Percentiles rank a stretch among this genome's conserved stretches.
These are phyloP conservation scores for Stenocarpella maydis DNA, from an alignment of 2,329 filamentous ascomycete genomes.

Conservation along the genomic window DNA sequence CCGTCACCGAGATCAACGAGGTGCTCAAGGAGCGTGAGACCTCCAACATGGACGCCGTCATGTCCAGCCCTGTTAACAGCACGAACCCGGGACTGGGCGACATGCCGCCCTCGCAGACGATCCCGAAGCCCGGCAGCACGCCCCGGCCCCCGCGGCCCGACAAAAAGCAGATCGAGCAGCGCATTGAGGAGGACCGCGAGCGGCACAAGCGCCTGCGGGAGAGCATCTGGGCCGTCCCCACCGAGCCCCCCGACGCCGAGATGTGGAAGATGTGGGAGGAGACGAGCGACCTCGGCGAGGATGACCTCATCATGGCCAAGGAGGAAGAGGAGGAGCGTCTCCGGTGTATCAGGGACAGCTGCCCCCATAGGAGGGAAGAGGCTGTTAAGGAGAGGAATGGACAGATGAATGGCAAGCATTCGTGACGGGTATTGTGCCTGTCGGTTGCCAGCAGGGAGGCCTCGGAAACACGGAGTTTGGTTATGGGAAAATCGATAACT, in stretches of 20 bases:
- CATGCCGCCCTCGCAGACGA: conserved; percentile 51
- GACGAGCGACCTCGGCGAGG: conserved; percentile 84
- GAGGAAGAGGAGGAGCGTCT: conserved; percentile 72
- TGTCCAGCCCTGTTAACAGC: conserved; percentile 57
- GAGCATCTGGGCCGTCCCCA: conserved; percentile 88
- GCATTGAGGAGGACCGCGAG: conserved; percentile 96
- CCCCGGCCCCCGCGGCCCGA: conserved; percentile 62
- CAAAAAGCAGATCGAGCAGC: conserved; percentile 90
- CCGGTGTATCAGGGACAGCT: conserved; percentile 47
- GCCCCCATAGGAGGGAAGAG: conserved; percentile 45
- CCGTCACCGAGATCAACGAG: conserved; percentile 81
- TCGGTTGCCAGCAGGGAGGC: not conserved
- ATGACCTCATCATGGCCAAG: conserved; percentile 78
- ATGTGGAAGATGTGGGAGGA: conserved; percentile 87
- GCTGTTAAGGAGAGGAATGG: conserved; percentile 28
- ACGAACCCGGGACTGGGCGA: conserved; percentile 52
- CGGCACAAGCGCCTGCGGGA: conserved; percentile 91
- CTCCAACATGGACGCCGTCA: conserved; percentile 62
- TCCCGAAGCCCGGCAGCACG: conserved; percentile 44
- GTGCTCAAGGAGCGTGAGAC: conserved; percentile 82
- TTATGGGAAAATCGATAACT: not conserved
- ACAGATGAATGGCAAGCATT: conserved; percentile 35
- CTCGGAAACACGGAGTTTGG: not conserved
- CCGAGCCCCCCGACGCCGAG: conserved; percentile 70
- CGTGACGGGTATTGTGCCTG: not conserved